These are phyloP conservation scores for Penicillium cosmopolitanum DNA, from an alignment of 495 filamentous ascomycete species.

Conservation along the genomic window DNA sequence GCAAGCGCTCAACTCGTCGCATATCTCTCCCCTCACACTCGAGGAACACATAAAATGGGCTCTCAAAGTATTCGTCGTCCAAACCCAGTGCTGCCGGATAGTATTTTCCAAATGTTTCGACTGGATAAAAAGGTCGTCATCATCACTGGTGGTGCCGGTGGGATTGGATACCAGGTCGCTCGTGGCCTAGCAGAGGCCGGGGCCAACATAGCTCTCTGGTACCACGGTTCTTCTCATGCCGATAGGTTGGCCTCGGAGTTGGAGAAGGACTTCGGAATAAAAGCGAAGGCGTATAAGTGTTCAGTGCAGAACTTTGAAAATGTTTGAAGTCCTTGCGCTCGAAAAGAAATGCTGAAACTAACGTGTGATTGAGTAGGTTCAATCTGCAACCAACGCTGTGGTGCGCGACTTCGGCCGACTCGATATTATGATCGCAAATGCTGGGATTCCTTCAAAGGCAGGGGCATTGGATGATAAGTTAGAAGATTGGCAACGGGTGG, in stretches of 20 bases:
- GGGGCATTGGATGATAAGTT: conserved; percentile 60
- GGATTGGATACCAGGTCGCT: conserved; percentile 73
- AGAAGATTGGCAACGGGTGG: conserved; percentile 64
- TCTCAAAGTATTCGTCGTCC: conserved; percentile 11
- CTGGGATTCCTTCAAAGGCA: conserved; percentile 67
- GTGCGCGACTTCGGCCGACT: conserved; percentile 42
- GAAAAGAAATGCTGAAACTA: background rate
- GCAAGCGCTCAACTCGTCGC: too few species aligned
- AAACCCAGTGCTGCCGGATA: conserved; percentile 9
- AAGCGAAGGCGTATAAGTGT: conserved; percentile 48
- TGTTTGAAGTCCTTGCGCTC: background rate
- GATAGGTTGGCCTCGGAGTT: conserved; percentile 65
- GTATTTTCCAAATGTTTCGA: conserved; percentile 57
- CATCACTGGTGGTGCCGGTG: conserved; percentile 73
- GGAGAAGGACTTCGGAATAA: conserved; percentile 69
- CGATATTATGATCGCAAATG: conserved; percentile 68
- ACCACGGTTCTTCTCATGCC: conserved; percentile 67
- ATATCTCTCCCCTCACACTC: background rate
- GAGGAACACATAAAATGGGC: conserved; percentile 1
- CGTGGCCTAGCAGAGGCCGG: conserved; percentile 75
- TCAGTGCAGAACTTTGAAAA: conserved; percentile 16
- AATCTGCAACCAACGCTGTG: conserved; percentile 10
- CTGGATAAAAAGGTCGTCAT: conserved; percentile 76
- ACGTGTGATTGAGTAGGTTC: conserved; percentile 5
- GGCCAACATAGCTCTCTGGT: conserved; percentile 78